A percentile compares a stretch with the other conserved stretches of the same genome.
These are phyloP conservation scores for Lodderomyces pseudojiufengensis DNA, from an alignment of 1,139 yeast species.

Conservation along the genomic window DNA sequence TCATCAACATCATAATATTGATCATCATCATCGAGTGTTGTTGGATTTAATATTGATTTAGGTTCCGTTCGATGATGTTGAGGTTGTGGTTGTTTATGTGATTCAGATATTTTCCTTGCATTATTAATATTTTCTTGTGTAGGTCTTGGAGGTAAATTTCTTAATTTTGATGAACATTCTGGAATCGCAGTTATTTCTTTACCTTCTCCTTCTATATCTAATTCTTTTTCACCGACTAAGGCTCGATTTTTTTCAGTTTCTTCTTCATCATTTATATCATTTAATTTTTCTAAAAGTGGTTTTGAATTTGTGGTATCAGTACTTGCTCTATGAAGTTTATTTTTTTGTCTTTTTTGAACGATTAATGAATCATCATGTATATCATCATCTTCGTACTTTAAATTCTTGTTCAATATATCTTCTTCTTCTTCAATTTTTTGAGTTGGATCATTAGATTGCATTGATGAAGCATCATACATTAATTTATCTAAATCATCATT, in stretches of 20 bases:
- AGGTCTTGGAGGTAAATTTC: conserved; percentile 37
- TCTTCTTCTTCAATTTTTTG: conserved; percentile 3
- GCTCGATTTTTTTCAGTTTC: too few relatives aligned
- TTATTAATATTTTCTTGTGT: conserved; percentile 26
- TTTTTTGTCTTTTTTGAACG: too few relatives aligned
- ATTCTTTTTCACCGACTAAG: too few relatives aligned
- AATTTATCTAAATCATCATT: conserved; percentile 40
- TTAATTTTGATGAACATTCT: too few relatives aligned
- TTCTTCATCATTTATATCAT: neutral
- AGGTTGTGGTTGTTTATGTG: conserved; percentile 8
- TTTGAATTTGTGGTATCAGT: neutral
- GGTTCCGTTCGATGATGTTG: neutral
- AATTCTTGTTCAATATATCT: too few relatives aligned
- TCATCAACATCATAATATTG: conserved; percentile 37
- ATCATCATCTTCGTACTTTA: conserved; percentile 2
- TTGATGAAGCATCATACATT: conserved; percentile 36
- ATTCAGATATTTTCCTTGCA: conserved; percentile 31
- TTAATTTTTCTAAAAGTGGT: conserved; percentile 1
- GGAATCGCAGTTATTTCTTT: too few relatives aligned
- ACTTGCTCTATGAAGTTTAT: neutral
- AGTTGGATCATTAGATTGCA: conserved; percentile 10
- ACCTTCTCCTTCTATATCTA: conserved; percentile 1
- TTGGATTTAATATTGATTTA: neutral
- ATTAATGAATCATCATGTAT: neutral
- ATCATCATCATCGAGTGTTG: conserved; percentile 20